Evolutionary conservation across 306 rosid genomes (phyloP).

Genomic region (Dalbergia cochinchinensis): DNA sequence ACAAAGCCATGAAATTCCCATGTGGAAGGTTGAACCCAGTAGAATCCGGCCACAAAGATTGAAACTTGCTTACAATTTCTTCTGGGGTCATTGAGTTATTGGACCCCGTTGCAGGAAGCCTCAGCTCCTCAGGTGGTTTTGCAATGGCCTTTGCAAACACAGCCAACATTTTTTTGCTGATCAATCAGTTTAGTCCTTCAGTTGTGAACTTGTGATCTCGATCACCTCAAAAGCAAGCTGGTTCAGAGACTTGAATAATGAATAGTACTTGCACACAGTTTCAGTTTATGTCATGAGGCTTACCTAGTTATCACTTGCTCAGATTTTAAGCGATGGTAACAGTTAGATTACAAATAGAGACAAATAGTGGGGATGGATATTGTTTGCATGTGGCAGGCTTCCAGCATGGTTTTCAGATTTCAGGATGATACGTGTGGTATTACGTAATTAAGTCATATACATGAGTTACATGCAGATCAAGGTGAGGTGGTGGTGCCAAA

Average conservation of each 20-base stretch:
- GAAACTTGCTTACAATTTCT: constrained; percentile 50
- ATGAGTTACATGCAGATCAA: constrained; percentile 32
- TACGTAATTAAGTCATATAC: not conserved
- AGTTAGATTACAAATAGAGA: constrained; percentile 13
- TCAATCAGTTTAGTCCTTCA: constrained; percentile 4
- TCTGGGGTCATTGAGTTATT: constrained; percentile 47
- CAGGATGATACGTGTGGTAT: constrained; percentile 49
- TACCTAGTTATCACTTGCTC: not conserved
- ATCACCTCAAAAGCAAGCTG: not conserved
- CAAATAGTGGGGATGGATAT: constrained; percentile 21
- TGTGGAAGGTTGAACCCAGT: constrained; percentile 54
- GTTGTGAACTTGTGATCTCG: not conserved
- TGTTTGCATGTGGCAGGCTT: constrained; percentile 53
- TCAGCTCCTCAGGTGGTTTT: constrained; percentile 65
- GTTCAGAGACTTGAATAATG: not conserved
- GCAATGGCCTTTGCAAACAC: constrained; percentile 61
- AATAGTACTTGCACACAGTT: not conserved
- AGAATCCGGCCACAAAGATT: constrained; percentile 48
- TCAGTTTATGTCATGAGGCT: not conserved
- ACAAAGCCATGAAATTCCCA: constrained; percentile 66
- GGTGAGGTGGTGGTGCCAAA: constrained; percentile 18
- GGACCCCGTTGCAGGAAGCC: constrained; percentile 50
- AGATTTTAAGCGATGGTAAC: not conserved
- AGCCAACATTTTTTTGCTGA: constrained; percentile 54
- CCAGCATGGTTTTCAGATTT: not conserved